Base-by-base conservation (phyloP, 163 green algal species). In the Scenedesmus sp. region DNA sequence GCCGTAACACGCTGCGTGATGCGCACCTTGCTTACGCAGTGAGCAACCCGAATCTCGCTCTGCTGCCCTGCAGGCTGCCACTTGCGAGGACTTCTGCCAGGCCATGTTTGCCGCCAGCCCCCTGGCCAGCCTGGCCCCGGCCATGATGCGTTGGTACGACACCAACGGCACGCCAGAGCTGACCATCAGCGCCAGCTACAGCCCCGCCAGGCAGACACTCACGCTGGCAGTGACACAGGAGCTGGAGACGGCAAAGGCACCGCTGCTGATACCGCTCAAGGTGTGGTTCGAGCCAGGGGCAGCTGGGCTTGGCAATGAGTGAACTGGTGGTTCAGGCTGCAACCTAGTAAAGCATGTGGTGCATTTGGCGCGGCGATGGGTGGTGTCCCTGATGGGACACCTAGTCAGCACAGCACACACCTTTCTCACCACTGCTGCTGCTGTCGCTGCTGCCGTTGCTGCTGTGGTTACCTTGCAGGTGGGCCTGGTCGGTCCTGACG, bases 81-180 rank as follows among this genome's bases (percentile, higher is more conserved):
- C 97, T 1, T 98, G 96, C 83, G 97, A 99, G 89, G 97, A 99
- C 93, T 99, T 99, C 89, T 89, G 96, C 42, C 91, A 91, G 0
- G 97, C 97, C 73, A 99, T 99, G 97, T 93, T 93, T 4, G 97
- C 98, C 83, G 97, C 96, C 26, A 98, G 98, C 89, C 90, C 90
- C 51, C 93, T 88, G n/a, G 95, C 98, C 79, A 93, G 98, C 37
- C 72, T 61, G 3, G 92, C 61, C 13, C 86, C 79, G 30, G 59
- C 35, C 46, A 44, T 81, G 72, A 44, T 81, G 72, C 90, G 83
- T 86, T 97, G 95, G 96, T 98, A 97, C 86, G 61, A 68, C 37
- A 96, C 98, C 91, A 95, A 96, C 5, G 96, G 97, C 61, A 99
- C 97, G 2, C 97, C 97, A 3, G 26, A 40, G 30, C 80, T 81